Conservation (phyloP, 805 yeast genomes). For the Myxozyma udenii region DNA sequence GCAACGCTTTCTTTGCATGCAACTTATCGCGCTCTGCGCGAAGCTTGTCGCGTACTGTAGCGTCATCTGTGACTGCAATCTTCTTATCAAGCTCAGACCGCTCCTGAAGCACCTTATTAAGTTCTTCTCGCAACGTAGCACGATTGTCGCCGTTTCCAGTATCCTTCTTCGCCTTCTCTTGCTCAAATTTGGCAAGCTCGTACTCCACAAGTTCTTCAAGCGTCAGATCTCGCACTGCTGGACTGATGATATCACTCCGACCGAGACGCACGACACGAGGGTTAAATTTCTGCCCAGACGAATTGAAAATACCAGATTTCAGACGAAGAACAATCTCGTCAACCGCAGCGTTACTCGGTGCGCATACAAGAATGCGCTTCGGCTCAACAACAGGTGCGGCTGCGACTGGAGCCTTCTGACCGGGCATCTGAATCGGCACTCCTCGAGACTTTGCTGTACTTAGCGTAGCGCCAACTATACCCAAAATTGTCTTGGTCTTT, state of each 20-base stretch:
- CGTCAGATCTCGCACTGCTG: slow-evolving; percentile 75
- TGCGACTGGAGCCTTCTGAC: slow-evolving; percentile 31
- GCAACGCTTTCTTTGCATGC: slow-evolving; percentile 59
- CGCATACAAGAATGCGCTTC: slow-evolving; percentile 79
- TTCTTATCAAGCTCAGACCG: slow-evolving; percentile 54
- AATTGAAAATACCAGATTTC: slow-evolving; percentile 58
- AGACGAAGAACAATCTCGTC: slow-evolving; percentile 88
- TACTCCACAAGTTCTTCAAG: slow-evolving; percentile 81
- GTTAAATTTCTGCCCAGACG: slow-evolving; percentile 45
- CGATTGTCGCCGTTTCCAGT: slow-evolving; percentile 36
- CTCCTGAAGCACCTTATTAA: slow-evolving; percentile 52
- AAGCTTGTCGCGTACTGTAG: slow-evolving; percentile 31
- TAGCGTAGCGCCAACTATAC: slow-evolving; percentile 73
- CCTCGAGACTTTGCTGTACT: slow-evolving; percentile 34
- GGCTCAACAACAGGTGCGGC: slow-evolving; percentile 30
- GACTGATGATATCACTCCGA: slow-evolving; percentile 79
- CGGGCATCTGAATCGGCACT: slow-evolving; percentile 29
- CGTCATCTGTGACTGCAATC: slow-evolving; percentile 36
- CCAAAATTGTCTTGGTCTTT: slow-evolving; percentile 93
- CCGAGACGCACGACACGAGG: slow-evolving; percentile 86
- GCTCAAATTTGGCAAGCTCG: slow-evolving; percentile 40
- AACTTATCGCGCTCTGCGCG: slow-evolving; percentile 53
- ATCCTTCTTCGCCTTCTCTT: slow-evolving; percentile 28
- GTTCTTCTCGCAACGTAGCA: slow-evolving; percentile 49
- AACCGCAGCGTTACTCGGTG: slow-evolving; percentile 98